A percentile compares a stretch with the other conserved stretches of the same genome.
Conservation (phyloP, 2,329 filamentous ascomycete genomes). For the Monilinia vaccinii-corymbosi region DNA sequence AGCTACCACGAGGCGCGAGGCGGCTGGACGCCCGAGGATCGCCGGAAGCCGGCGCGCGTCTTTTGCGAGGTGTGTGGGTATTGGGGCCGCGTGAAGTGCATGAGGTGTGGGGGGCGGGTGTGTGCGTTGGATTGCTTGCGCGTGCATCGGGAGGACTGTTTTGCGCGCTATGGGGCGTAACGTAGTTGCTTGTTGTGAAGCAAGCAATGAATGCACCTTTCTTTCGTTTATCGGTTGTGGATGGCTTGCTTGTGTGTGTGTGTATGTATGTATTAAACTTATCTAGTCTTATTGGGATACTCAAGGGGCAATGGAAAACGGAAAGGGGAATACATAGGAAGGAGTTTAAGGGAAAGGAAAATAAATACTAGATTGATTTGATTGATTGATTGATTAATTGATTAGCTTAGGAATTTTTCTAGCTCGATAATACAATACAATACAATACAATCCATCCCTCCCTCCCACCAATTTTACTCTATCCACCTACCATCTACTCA, state of each 20-base stretch:
- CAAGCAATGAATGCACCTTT: too few relatives aligned
- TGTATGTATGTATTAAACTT: not conserved
- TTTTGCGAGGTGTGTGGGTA: constrained; percentile 79
- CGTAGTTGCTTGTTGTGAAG: too few relatives aligned
- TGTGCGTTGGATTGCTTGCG: constrained; percentile 69
- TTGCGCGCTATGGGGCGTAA: constrained; percentile 49
- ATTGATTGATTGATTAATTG: not conserved
- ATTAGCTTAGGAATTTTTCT: not conserved
- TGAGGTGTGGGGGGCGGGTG: constrained; percentile 69
- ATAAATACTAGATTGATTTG: too few relatives aligned
- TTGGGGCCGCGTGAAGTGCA: constrained; percentile 68
- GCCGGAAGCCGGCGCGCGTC: constrained; percentile 46
- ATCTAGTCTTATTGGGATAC: not conserved
- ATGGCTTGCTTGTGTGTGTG: not conserved
- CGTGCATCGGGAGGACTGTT: constrained; percentile 62
- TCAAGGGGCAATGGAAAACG: not conserved
- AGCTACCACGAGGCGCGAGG: constrained; percentile 57
- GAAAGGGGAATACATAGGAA: not conserved
- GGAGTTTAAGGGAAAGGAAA: not conserved
- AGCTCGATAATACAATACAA: not conserved
- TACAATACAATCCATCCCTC: not conserved
- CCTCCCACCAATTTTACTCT: too few relatives aligned
- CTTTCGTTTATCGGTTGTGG: too few relatives aligned
- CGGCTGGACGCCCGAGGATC: constrained; percentile 34
- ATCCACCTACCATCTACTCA: not conserved